Percentiles rank a stretch among this genome's conserved stretches.
These are phyloP conservation scores for Achaetomium macrosporum DNA, from an alignment of 2,329 filamentous ascomycete genomes.

Conservation along the genomic window DNA sequence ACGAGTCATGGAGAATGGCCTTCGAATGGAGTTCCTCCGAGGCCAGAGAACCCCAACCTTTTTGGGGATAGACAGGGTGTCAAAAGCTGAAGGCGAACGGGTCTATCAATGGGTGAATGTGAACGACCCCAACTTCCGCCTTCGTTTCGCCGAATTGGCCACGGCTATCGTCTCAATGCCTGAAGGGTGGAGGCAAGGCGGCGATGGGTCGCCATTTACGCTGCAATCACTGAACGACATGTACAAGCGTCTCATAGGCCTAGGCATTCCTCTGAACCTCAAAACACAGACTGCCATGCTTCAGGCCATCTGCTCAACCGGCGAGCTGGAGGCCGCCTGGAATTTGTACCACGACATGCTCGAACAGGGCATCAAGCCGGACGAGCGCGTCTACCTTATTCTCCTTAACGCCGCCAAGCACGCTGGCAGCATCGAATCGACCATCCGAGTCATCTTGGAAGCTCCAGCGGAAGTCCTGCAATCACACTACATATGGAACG, in stretches of 20 bases:
- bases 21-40: conserved; percentile 10
- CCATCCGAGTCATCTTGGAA: conserved; percentile 50
- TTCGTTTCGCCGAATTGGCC: conserved; percentile 47
- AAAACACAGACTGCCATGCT: conserved; percentile 63
- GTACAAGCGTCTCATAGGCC: conserved; percentile 50
- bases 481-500: conserved; percentile 43
- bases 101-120: conserved; percentile 31
- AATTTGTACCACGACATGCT: conserved; percentile 59
- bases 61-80: too few relatives aligned
- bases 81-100: too few relatives aligned
- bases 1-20: conserved; percentile 28
- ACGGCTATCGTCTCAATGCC: conserved; percentile 49
- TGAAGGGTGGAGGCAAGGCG: conserved; percentile 26
- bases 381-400: conserved; percentile 61
- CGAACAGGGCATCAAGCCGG: conserved; percentile 53
- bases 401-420: conserved; percentile 66
- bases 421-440: conserved; percentile 45
- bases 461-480: conserved; percentile 44
- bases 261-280: conserved; percentile 59
- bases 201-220: neutral
- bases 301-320: conserved; percentile 61
- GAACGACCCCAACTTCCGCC: conserved; percentile 31
- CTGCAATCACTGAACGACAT: conserved; percentile 35
- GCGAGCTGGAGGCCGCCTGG: conserved; percentile 57
- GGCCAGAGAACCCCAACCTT: too few relatives aligned